Evolutionary conservation across 495 filamentous ascomycete genomes (phyloP), one percentile per base, ranked within the genome.

Genomic region (Aspergillus ellipticus): DNA sequence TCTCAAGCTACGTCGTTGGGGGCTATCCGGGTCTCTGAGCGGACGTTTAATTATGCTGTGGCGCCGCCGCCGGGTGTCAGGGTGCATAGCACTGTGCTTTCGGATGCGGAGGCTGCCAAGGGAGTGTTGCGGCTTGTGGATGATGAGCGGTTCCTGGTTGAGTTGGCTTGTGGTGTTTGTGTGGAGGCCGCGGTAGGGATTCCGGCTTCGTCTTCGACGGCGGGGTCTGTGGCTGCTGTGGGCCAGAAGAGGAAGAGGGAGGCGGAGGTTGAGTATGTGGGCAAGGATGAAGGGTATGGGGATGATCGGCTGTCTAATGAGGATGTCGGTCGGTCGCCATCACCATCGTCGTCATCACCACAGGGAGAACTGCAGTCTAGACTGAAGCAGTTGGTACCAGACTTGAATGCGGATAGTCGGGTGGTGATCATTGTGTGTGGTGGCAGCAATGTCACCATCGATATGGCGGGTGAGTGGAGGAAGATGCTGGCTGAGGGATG

Each of bases 371-470:
- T 76, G 17, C 65, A 64, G 17, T 76, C 82, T 19, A 68, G 90
- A 66, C 72, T 86, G 62, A 81, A 79, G 67, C 72, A 79, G 22
- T 56, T 95, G 20, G 82, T 88, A 0, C 74, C 82, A 28, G 76
- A 72, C 11, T 53, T 90, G 57, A 76, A 67, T 63, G 66, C 69
- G 29, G 71, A 79, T 45, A 86, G 80, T 59, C 89, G 89, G 56
- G 81, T 97, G 24, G 90, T 97, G 5, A 76, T 97, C 51, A 76
- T 96, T 21, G 82, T 96, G 20, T 97, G 93, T 66, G 93, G 93
- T 0, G 93, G 93, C 8, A 85, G 80, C 42, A 88, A 88, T 69
- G 81, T 92, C 43, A 86, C 83, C 4, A 69, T 87, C 22, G 83
- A 87, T 17, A 82, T 85, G 65, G 68, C 96, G 61, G 73, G 71